A percentile compares a stretch with the other conserved stretches of the same genome.
phyloP scores from a whole-genome alignment of 2,329 filamentous ascomycete species.

The Penicillium olsonii region DNA sequence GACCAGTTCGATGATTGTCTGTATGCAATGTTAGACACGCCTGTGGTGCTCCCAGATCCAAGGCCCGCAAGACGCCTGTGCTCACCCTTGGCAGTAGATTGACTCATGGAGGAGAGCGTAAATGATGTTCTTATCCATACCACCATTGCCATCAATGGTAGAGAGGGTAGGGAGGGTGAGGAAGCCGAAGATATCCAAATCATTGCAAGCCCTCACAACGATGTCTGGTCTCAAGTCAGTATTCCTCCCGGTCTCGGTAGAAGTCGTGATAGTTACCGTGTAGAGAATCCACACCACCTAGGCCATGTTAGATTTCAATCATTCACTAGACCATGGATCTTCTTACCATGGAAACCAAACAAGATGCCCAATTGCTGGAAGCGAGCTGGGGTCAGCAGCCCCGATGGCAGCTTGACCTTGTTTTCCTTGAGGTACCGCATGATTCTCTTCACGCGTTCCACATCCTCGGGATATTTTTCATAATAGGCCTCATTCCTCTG shows the following conservation, averaged over 20 bases:
- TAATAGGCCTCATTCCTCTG: constrained; percentile 80
- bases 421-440: constrained; percentile 64
- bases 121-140: constrained; percentile 75
- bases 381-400: constrained; percentile 69
- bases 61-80: neutral
- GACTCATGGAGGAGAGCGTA: constrained; percentile 88
- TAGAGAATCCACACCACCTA: constrained; percentile 69
- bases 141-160: constrained; percentile 65
- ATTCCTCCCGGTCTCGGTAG: neutral
- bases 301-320: constrained; percentile 13
- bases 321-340: neutral
- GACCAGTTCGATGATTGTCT: constrained; percentile 71
- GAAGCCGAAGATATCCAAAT: constrained; percentile 74
- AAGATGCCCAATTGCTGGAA: constrained; percentile 76
- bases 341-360: constrained; percentile 71
- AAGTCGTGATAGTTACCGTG: constrained; percentile 54
- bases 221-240: constrained; percentile 48
- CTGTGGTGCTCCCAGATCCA: neutral
- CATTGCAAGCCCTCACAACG: constrained; percentile 68
- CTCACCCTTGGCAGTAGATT: constrained; percentile 73
- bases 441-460: constrained; percentile 66
- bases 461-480: constrained; percentile 79
- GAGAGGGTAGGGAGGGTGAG: constrained; percentile 71
- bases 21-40: constrained; percentile 30
- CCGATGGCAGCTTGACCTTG: constrained; percentile 67